A percentile compares a stretch with the other conserved stretches of the same genome.
Conservation (phyloP, 2,329 filamentous ascomycete species). For the Pseudocercospora ulei region DNA sequence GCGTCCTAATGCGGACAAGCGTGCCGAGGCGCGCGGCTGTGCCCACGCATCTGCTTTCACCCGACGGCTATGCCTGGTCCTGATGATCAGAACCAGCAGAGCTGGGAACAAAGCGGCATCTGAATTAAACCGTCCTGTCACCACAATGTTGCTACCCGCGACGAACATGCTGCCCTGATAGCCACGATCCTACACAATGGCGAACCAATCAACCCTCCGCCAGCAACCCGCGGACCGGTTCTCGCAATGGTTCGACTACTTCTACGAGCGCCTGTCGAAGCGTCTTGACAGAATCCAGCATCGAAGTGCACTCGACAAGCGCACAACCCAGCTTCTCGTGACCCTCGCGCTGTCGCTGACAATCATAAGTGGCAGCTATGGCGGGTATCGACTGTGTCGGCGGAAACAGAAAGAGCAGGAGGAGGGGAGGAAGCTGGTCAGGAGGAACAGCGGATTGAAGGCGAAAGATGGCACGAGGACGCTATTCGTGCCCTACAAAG, state of each 20-base stretch:
- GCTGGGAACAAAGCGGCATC: background rate
- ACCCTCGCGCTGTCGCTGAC: slow-evolving; percentile 65
- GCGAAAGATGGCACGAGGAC: slow-evolving; percentile 92
- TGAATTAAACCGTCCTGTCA: background rate
- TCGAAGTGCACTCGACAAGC: slow-evolving; percentile 52
- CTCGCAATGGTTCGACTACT: slow-evolving; percentile 30
- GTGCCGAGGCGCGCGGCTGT: slow-evolving; percentile 7
- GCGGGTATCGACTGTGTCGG: slow-evolving; percentile 67
- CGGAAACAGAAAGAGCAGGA: slow-evolving; percentile 66
- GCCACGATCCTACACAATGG: slow-evolving; percentile 49
- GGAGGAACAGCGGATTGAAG: slow-evolving; percentile 83
- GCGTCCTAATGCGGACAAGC: background rate
- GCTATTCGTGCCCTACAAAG: slow-evolving; percentile 88
- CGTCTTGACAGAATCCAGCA: slow-evolving; percentile 44
- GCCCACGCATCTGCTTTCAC: slow-evolving; percentile 1
- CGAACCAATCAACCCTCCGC: slow-evolving; percentile 71
- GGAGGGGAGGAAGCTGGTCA: slow-evolving; percentile 68
- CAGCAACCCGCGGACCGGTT: slow-evolving; percentile 31
- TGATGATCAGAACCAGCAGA: background rate
- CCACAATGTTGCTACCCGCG: background rate
- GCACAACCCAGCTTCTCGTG: slow-evolving; percentile 61
- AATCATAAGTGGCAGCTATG: slow-evolving; percentile 70
- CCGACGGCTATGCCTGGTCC: background rate
- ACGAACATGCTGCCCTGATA: background rate
- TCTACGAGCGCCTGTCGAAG: slow-evolving; percentile 40